phyloP scores from a whole-genome alignment of 495 filamentous ascomycete species.

The Cercophora newfieldiana region DNA sequence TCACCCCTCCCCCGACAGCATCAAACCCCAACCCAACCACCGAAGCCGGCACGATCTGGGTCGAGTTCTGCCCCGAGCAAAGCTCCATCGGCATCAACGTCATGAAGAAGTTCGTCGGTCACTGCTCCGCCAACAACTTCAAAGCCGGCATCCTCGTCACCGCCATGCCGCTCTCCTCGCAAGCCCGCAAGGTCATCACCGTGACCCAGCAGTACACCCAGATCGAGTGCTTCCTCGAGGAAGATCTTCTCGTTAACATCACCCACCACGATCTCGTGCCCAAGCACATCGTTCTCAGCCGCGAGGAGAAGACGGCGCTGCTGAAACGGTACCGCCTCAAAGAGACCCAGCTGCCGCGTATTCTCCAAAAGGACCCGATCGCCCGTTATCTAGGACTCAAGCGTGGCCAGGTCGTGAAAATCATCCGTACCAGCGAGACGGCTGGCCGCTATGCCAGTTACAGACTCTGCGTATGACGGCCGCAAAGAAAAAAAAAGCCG shows the following conservation, averaged over 20 bases:
- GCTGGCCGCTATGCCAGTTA: conserved; percentile 79
- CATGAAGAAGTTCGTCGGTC: conserved; percentile 82
- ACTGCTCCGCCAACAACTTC: conserved; percentile 73
- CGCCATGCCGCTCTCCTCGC: conserved; percentile 73
- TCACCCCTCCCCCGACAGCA: conserved; percentile 65
- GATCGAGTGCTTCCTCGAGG: conserved; percentile 92
- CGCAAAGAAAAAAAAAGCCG: neutral
- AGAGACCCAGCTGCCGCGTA: conserved; percentile 94
- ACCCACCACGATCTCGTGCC: conserved; percentile 97
- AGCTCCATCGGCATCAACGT: conserved; percentile 81
- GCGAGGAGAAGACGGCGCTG: conserved; percentile 82
- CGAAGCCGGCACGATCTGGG: conserved; percentile 85
- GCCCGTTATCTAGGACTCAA: conserved; percentile 88
- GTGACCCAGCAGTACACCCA: conserved; percentile 65
- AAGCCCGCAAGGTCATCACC: conserved; percentile 81
- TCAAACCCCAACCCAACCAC: conserved; percentile 62
- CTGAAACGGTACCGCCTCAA: conserved; percentile 89
- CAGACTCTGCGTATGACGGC: conserved; percentile 51
- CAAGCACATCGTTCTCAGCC: conserved; percentile 84
- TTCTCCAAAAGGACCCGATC: conserved; percentile 87
- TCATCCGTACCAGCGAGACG: conserved; percentile 80
- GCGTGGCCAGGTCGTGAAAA: conserved; percentile 96
- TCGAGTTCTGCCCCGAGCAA: conserved; percentile 80
- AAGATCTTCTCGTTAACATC: conserved; percentile 96
- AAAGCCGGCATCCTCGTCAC: conserved; percentile 88